These are phyloP conservation scores for Lachancea dasiensis DNA, from an alignment of 805 yeast genomes.

Conservation along the genomic window DNA sequence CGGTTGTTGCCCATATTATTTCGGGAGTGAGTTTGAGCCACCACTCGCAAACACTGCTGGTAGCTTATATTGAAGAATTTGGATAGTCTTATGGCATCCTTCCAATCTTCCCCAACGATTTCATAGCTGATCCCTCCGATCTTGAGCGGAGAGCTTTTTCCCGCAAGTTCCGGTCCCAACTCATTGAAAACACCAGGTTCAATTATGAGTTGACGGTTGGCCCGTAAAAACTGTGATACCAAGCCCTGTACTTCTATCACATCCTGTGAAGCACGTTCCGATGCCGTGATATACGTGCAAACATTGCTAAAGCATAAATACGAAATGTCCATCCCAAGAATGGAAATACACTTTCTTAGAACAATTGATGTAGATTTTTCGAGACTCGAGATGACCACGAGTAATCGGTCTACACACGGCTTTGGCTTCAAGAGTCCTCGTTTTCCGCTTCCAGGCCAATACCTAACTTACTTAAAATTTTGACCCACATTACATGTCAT, in stretches of 20 bases:
- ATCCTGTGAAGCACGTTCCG: constrained; percentile 9
- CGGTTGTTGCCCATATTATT: constrained; percentile 32
- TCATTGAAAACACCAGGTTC: constrained; percentile 12
- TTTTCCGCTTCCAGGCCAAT: too few species aligned
- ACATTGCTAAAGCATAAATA: constrained; percentile 16
- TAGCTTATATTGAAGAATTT: constrained; percentile 36
- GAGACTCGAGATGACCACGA: too few species aligned
- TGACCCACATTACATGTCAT: too few species aligned
- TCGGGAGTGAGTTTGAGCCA: constrained; percentile 36
- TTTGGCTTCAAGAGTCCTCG: too few species aligned
- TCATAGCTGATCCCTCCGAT: constrained; percentile 39
- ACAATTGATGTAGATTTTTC: too few species aligned
- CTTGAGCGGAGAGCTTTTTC: constrained; percentile 10
- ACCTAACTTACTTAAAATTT: too few species aligned
- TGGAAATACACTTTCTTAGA: too few species aligned
- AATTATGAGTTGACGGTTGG: constrained; percentile 12
- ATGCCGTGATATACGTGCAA: constrained; percentile 17
- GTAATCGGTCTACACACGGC: too few species aligned
- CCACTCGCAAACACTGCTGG: constrained; percentile 45
- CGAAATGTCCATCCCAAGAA: constrained; percentile 6
- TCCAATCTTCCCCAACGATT: constrained; percentile 33
- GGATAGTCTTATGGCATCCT: constrained; percentile 39
- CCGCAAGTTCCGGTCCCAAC: constrained; percentile 3
- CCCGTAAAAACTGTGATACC: constrained; percentile 16
- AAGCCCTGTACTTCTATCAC: constrained; percentile 12